Evolutionary conservation across 352 stramenopile genomes (phyloP), one percentile per base, ranked within the genome.

Genomic region (Peronospora destructor): DNA sequence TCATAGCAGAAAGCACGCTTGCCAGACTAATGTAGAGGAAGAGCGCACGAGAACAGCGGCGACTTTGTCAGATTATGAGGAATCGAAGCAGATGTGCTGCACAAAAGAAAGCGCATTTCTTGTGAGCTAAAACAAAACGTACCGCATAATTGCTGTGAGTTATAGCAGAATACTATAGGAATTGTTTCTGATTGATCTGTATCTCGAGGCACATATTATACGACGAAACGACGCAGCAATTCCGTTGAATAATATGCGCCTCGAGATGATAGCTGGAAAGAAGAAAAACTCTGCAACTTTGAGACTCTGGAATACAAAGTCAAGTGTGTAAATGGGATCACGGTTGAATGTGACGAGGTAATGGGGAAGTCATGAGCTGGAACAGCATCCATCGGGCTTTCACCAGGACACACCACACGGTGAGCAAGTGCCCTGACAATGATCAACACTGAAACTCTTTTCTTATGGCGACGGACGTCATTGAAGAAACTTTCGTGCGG

Each of bases 1-100:
- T 28, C 72, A 87, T 45, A 85, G 70, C 32, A 0, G 71, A 87
- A 26, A 77, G 89, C 52, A 84, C 76, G 2, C 4, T 86, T 73
- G 12, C 71, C 75, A 0, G 71, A 73, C 21, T 91, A 76, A 77
- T 85, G 8, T 40, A 82, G 33, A 87, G 71, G 29, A 87, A 85
- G 43, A 62, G 62, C 48, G 64, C 71, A 21, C 68, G 78, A 4
- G 81, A 91, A 41, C 64, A 71, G 29, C 65, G 74, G 10, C 72
- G 71, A 28, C 84, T 16, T 71, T 21, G 71, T 21, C 67, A 86
- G 21, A 43, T 87, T 3, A 44, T 75, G 35, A 63, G 61, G 1
- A 68, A 82, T 14, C 69, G 67, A 76, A 38, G 59, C 47, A 25
- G 51, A 85, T 40, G 3, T 34, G 9, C 14, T 23, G 13, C 4